Conservation (phyloP, 2,329 filamentous ascomycete genomes). For the Penicillium sclerotigenum region DNA sequence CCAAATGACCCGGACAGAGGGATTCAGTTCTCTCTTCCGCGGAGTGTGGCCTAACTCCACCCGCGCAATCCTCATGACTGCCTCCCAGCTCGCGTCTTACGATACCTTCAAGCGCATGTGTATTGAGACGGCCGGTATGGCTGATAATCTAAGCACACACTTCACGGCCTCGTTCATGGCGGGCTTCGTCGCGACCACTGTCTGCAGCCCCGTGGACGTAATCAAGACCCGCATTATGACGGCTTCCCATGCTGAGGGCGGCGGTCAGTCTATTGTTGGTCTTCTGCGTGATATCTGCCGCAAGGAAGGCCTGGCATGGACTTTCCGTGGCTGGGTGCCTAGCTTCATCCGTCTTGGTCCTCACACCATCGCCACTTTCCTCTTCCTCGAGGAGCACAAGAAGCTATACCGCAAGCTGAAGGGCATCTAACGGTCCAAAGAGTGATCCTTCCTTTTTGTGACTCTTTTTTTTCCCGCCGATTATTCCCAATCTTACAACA, state of each 20-base stretch:
- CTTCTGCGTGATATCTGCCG: slow-evolving; percentile 54
- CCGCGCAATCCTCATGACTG: slow-evolving; percentile 64
- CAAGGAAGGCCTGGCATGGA: slow-evolving; percentile 60
- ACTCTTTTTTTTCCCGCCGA: not conserved
- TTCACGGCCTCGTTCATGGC: slow-evolving; percentile 61
- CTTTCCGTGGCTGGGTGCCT: slow-evolving; percentile 65
- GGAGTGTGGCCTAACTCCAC: slow-evolving; percentile 65
- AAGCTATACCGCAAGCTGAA: slow-evolving; percentile 55
- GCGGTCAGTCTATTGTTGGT: slow-evolving; percentile 45
- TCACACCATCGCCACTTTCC: slow-evolving; percentile 63
- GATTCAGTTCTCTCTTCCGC: slow-evolving; percentile 70
- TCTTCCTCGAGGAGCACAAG: slow-evolving; percentile 67
- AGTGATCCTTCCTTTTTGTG: slow-evolving; percentile 8
- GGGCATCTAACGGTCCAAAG: slow-evolving; percentile 38
- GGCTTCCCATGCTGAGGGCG: slow-evolving; percentile 44
- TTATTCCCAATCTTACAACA: slow-evolving; percentile 1
- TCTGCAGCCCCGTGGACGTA: slow-evolving; percentile 65
- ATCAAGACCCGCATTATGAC: slow-evolving; percentile 67
- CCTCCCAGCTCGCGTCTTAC: slow-evolving; percentile 62
- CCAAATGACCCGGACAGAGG: slow-evolving; percentile 85
- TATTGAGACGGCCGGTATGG: slow-evolving; percentile 51
- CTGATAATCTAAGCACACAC: slow-evolving; percentile 59
- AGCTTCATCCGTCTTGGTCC: slow-evolving; percentile 65
- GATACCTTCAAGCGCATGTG: slow-evolving; percentile 61
- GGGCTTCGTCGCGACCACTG: slow-evolving; percentile 64